Percentiles rank a stretch among this genome's conserved stretches.
phyloP scores from a whole-genome alignment of 371 early-diverging fungal genomes.

The Saksenaea vasiformis region DNA sequence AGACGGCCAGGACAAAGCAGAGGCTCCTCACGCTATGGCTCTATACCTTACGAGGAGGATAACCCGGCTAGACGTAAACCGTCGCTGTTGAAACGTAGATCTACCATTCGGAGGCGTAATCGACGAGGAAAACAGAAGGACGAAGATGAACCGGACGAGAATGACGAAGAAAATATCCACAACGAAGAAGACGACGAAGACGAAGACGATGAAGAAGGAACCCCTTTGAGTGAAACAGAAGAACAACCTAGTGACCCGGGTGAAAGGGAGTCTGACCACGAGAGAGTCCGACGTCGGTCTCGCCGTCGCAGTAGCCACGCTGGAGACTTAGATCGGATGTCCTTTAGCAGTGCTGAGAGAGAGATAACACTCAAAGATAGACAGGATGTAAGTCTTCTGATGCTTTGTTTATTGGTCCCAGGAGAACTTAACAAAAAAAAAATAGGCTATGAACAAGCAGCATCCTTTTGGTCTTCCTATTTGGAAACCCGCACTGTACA shows the following conservation, averaged over 20 bases:
- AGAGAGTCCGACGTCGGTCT: conserved; percentile 4
- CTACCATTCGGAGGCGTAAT: background rate
- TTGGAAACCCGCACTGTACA: conserved; percentile 98
- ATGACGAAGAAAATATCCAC: background rate
- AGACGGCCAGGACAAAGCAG: background rate
- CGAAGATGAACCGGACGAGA: background rate
- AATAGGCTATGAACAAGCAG: conserved; percentile 71
- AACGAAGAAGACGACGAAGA: background rate
- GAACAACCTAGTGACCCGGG: background rate
- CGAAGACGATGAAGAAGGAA: background rate
- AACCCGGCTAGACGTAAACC: background rate
- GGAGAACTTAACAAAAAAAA: background rate
- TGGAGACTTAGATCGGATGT: background rate
- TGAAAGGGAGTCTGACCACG: background rate
- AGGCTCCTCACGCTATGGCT: background rate
- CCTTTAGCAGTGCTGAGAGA: conserved; percentile 28
- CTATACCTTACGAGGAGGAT: background rate
- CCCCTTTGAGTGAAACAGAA: background rate
- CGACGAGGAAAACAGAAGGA: background rate
- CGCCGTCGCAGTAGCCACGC: background rate
- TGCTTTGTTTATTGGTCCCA: background rate
- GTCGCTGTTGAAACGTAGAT: background rate
- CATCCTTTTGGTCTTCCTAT: conserved; percentile 94
- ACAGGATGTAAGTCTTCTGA: conserved; percentile 54
- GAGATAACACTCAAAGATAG: conserved; percentile 68